phyloP scores from a whole-genome alignment of 768 basidiomycete genomes.

The Podaxis rugospora region DNA sequence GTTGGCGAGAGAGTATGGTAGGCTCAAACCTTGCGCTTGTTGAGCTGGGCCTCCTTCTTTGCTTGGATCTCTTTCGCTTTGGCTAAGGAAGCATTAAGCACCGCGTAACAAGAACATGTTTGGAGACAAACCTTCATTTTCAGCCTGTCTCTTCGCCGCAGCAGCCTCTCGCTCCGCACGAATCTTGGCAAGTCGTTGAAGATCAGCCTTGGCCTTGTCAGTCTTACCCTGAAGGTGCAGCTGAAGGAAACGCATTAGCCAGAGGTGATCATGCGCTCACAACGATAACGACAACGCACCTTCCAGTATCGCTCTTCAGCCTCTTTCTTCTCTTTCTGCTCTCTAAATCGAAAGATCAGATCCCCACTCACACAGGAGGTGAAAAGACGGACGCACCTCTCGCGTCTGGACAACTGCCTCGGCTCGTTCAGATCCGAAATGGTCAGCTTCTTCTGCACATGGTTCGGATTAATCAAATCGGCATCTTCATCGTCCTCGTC shows the following conservation, averaged over 20 bases:
- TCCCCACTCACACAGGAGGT: not conserved
- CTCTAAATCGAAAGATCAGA: constrained; percentile 40
- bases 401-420: constrained; percentile 56
- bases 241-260: constrained; percentile 27
- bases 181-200: constrained; percentile 83
- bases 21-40: constrained; percentile 17
- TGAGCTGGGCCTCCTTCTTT: constrained; percentile 47
- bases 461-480: constrained; percentile 78
- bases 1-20: too few relatives aligned
- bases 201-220: constrained; percentile 83
- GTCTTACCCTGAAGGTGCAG: constrained; percentile 83
- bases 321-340: constrained; percentile 89
- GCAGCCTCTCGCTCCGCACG: constrained; percentile 85
- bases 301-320: constrained; percentile 88
- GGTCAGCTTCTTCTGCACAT: constrained; percentile 66
- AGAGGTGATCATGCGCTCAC: not conserved
- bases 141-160: constrained; percentile 83
- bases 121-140: constrained; percentile 66
- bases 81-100: constrained; percentile 30
- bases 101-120: not conserved
- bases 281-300: constrained; percentile 31
- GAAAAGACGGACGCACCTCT: constrained; percentile 40
- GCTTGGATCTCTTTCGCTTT: constrained; percentile 61
- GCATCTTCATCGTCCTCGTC: constrained; percentile 56
- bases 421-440: constrained; percentile 71